Evolutionary conservation across 2,329 filamentous ascomycete genomes (phyloP), one percentile per base, ranked within the genome.

Genomic region (Calonectria pseudoturangicola): DNA sequence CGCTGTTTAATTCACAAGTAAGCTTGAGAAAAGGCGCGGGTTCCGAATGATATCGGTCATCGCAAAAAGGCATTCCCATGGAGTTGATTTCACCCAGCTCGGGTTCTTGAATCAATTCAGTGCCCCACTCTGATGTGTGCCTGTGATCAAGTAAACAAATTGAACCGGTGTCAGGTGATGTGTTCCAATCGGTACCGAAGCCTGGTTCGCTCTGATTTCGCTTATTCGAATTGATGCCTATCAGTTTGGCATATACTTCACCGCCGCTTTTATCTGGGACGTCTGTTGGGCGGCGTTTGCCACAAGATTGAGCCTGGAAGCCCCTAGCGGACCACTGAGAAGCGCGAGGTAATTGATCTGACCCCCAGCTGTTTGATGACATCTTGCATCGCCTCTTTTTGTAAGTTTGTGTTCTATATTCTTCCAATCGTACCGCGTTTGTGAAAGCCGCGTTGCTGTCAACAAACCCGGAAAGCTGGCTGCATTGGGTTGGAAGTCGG

Each of bases 41-140:
- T 12, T 80, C 79, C 9, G 81, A 81, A 41, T 71, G 75, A 16
- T 75, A 70, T 60, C 75, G 72, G 48, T 69, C 71, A 13, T 77
- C 74, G 8, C 73, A 28, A 15, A 28, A 50, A 3, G 12, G 8
- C 47, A 16, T 16, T 5, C 16, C 16, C 15, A 30, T 51, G 72
- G 73, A 25, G 81, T 77, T 2, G 77, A 41, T 8, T 81, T 3
- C 50, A 33, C n/a, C 7, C 2, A 8, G 30, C 33, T 15, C 79
- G 7, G 78, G 79, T 47, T 77, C 70, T n/a, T 66, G 77, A n/a
- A 83, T 65, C 12, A 85, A 70, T 18, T 79, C 79, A 27, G 79
- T 81, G 10, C 85, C 74, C 84, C 83, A 86, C 30, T 80, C 74
- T 10, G 78, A 74, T 13, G 83, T 83, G 30, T 82, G 79, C 27